phyloP scores from a whole-genome alignment of 148 eudicot genomes.

The Fagopyrum esculentum region DNA sequence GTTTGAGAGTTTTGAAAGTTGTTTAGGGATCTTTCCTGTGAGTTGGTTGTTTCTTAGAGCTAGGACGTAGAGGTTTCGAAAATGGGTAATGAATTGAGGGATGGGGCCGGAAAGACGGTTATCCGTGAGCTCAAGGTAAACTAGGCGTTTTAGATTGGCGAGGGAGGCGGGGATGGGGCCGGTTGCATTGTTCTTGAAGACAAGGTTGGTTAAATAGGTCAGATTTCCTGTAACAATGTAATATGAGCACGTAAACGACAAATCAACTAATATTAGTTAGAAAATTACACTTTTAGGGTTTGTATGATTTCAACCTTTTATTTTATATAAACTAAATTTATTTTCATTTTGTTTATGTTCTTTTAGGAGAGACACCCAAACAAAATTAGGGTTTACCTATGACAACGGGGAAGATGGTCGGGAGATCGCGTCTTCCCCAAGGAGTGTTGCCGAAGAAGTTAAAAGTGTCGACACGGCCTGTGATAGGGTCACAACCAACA shows the following conservation, averaged over 20 bases:
- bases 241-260: no score
- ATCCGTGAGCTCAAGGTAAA: constrained; percentile 13
- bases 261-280: no score
- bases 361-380: not conserved
- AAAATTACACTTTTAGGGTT: no score
- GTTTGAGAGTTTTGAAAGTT: constrained; percentile 20
- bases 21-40: constrained; percentile 23
- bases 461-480: not conserved
- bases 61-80: constrained; percentile 15
- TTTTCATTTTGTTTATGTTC: no score
- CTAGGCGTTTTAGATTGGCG: constrained; percentile 20
- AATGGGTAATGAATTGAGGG: constrained; percentile 18
- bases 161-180: constrained; percentile 26
- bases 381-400: not conserved
- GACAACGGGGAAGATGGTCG: not conserved
- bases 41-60: constrained; percentile 19
- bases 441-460: not conserved
- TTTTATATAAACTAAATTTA: no score
- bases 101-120: constrained; percentile 29
- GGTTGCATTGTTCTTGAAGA: constrained; percentile 20
- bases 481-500: not conserved
- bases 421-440: not conserved
- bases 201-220: constrained; percentile 18
- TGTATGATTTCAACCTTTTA: no score
- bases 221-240: constrained; percentile 4